Percentiles rank a stretch among this genome's conserved stretches.
phyloP scores from a whole-genome alignment of 2,329 filamentous ascomycete species.

The Capronia coronata region DNA sequence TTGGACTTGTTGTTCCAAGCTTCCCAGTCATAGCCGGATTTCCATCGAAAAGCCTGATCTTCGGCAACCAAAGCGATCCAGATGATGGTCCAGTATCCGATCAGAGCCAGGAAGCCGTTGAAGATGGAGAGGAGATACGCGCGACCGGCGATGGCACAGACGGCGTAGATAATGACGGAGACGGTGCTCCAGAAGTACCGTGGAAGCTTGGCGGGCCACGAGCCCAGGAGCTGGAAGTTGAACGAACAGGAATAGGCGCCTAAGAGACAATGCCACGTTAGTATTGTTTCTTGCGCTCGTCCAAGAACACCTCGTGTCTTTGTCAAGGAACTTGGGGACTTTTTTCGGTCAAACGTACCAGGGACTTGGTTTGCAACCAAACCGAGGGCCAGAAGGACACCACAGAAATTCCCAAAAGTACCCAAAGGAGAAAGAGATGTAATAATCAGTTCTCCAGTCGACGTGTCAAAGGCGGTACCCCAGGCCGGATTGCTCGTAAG shows the following conservation, averaged over 20 bases:
- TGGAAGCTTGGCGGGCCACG: slow-evolving; percentile 52
- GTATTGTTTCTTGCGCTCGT: no score
- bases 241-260: slow-evolving; percentile 44
- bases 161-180: slow-evolving; percentile 56
- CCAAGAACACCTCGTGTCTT: no score
- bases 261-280: no score
- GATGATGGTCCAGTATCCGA: slow-evolving; percentile 66
- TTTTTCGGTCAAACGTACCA: slow-evolving; percentile 52
- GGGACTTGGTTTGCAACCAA: slow-evolving; percentile 61
- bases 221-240: slow-evolving; percentile 60
- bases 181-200: slow-evolving; percentile 61
- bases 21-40: slow-evolving; percentile 52
- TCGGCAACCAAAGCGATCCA: slow-evolving; percentile 55
- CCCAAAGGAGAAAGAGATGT: slow-evolving; percentile 54
- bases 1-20: slow-evolving; percentile 54
- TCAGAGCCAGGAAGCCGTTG: slow-evolving; percentile 62
- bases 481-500: not conserved
- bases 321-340: not conserved
- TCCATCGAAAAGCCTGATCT: slow-evolving; percentile 58
- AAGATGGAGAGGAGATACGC: slow-evolving; percentile 57
- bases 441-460: slow-evolving; percentile 58
- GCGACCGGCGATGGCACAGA: slow-evolving; percentile 60
- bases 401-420: slow-evolving; percentile 60
- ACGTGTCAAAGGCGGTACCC: not conserved
- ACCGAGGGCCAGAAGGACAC: slow-evolving; percentile 57